Evolutionary conservation across 306 rosid species (phyloP).

Genomic region (Pyrus betulifolia): DNA sequence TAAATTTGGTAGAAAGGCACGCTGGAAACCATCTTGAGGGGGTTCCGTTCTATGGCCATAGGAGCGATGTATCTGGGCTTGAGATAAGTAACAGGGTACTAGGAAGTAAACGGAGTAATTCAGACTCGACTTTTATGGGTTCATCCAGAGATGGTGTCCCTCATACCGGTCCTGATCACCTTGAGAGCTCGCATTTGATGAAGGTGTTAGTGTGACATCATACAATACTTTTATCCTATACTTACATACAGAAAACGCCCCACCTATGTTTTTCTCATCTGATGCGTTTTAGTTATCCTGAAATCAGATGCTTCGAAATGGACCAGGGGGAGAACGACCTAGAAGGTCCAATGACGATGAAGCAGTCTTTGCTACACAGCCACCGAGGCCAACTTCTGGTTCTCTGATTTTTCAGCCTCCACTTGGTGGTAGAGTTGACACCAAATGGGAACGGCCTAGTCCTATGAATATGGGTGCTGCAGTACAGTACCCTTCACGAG

Average conservation of each 20-base stretch:
- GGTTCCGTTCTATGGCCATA: constrained; percentile 76
- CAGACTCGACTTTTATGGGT: constrained; percentile 68
- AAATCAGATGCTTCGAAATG: constrained; percentile 56
- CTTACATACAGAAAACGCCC: not conserved
- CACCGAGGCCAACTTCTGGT: constrained; percentile 51
- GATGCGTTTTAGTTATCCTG: constrained; percentile 10
- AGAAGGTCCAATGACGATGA: constrained; percentile 76
- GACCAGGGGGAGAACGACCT: constrained; percentile 59
- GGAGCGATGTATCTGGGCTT: constrained; percentile 67
- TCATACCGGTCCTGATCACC: constrained; percentile 57
- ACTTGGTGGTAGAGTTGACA: constrained; percentile 39
- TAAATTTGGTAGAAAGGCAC: constrained; percentile 52
- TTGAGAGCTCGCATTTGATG: constrained; percentile 65
- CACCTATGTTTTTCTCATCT: constrained; percentile 3
- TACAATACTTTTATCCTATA: constrained; percentile 1
- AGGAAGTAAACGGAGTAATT: constrained; percentile 80
- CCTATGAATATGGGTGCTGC: constrained; percentile 59
- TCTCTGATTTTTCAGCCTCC: constrained; percentile 70
- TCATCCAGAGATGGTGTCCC: constrained; percentile 63
- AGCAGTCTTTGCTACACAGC: constrained; percentile 50
- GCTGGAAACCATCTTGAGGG: constrained; percentile 78
- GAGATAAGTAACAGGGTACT: constrained; percentile 57
- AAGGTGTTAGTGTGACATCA: constrained; percentile 42
- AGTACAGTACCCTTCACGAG: constrained; percentile 56
- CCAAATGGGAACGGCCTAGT: constrained; percentile 60